These are phyloP conservation scores for Dictyostelium brefeldianum DNA, from an alignment of 78 protist species.

Conservation along the genomic window DNA sequence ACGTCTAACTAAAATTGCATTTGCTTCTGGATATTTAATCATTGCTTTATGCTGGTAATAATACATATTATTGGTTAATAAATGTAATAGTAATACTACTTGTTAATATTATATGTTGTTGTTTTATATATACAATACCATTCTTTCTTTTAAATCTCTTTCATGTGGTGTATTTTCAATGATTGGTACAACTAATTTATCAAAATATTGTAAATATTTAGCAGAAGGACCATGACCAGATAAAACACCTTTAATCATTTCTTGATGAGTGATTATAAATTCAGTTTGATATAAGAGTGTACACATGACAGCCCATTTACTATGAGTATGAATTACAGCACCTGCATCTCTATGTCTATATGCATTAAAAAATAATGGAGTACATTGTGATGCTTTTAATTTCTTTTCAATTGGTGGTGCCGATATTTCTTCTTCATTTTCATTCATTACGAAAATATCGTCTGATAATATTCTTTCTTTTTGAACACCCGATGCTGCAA, in stretches of 20 bases:
- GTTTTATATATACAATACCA: slow-evolving; percentile 42
- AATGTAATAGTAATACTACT: background rate
- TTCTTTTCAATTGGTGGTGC: slow-evolving; percentile 23
- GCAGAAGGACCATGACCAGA: slow-evolving; percentile 44
- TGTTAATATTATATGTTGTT: background rate
- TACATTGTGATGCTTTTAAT: slow-evolving; percentile 85
- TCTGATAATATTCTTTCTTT: slow-evolving; percentile 91
- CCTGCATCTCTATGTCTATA: slow-evolving; percentile 90
- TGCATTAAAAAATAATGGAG: slow-evolving; percentile 91
- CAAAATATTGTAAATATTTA: slow-evolving; percentile 71
- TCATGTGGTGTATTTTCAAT: slow-evolving; percentile 94
- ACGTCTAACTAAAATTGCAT: slow-evolving; percentile 94
- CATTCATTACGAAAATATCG: slow-evolving; percentile 89
- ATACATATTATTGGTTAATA: background rate
- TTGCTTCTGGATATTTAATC: slow-evolving; percentile 89
- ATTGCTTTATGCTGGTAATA: slow-evolving; percentile 60
- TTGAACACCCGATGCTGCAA: slow-evolving; percentile 96
- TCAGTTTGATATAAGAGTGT: slow-evolving; percentile 91
- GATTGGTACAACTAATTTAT: slow-evolving; percentile 92
- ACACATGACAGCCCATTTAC: slow-evolving; percentile 87
- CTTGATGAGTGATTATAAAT: slow-evolving; percentile 91
- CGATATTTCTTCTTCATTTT: slow-evolving; percentile 51
- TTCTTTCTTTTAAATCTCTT: slow-evolving; percentile 72
- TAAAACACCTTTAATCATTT: slow-evolving; percentile 95
- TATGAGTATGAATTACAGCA: slow-evolving; percentile 94